Percentiles rank a stretch among this genome's conserved stretches.
Conservation (phyloP, 345 rosid species). For the Gossypium raimondii region DNA sequence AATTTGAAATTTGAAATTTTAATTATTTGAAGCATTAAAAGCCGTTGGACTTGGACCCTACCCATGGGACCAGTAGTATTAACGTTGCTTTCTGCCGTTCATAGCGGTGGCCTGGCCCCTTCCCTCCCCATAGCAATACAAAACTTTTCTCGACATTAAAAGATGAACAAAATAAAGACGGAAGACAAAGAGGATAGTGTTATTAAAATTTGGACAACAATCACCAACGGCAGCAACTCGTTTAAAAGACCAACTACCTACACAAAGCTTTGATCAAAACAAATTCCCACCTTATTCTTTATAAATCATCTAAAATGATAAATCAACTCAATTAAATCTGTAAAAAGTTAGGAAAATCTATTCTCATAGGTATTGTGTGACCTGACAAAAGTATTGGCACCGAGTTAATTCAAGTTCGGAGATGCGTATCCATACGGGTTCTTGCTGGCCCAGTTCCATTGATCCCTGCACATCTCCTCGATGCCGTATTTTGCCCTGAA, state of each 20-base stretch:
- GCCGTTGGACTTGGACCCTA: too few species aligned
- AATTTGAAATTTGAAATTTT: too few species aligned
- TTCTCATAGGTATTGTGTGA: neutral
- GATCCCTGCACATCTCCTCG: slow-evolving; percentile 92
- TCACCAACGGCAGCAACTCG: neutral
- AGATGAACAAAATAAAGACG: neutral
- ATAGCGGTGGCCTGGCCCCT: too few species aligned
- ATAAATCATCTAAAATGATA: neutral
- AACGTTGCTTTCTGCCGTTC: too few species aligned
- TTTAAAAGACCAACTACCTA: neutral
- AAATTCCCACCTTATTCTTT: neutral
- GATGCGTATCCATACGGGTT: slow-evolving; percentile 85
- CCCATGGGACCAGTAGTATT: too few species aligned
- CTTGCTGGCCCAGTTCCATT: slow-evolving; percentile 95
- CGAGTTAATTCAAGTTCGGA: slow-evolving; percentile 28
- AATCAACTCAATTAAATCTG: neutral
- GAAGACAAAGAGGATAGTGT: neutral
- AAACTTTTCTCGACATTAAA: too few species aligned
- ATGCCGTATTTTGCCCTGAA: slow-evolving; percentile 79
- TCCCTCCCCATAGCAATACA: too few species aligned
- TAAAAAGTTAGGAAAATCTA: neutral
- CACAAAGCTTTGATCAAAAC: neutral
- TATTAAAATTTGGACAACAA: neutral
- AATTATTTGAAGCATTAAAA: too few species aligned
- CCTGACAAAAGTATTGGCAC: neutral